Evolutionary conservation across 305 asterid species (phyloP).

Genomic region (Fraxinus baroniana): DNA sequence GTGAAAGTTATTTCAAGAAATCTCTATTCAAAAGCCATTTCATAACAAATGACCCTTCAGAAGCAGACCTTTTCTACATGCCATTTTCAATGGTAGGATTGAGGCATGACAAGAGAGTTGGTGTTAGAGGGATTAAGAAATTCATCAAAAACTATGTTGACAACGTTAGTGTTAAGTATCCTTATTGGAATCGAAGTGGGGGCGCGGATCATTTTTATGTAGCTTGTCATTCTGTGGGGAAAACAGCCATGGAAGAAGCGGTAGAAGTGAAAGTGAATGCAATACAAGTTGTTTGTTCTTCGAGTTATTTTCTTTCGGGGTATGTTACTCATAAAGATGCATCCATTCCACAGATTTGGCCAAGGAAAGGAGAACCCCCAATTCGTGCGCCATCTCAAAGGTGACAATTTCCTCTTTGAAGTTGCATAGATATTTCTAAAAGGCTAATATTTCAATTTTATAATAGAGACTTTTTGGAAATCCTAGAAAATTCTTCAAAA

Average conservation of each 20-base stretch:
- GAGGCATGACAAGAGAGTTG: conserved; percentile 67
- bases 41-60: conserved; percentile 56
- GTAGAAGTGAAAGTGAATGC: conserved; percentile 63
- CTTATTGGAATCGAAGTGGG: conserved; percentile 77
- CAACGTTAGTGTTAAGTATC: conserved; percentile 46
- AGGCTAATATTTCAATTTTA: neutral
- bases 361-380: conserved; percentile 52
- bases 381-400: conserved; percentile 46
- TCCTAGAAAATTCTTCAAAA: neutral
- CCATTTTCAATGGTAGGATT: conserved; percentile 79
- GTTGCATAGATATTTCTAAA: neutral
- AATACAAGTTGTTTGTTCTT: conserved; percentile 83
- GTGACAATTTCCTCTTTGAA: conserved; percentile 22
- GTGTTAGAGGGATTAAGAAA: conserved; percentile 59
- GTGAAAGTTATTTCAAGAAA: conserved; percentile 86
- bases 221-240: conserved; percentile 79
- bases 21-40: conserved; percentile 60
- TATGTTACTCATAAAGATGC: conserved; percentile 84
- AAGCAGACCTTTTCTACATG: conserved; percentile 75
- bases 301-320: conserved; percentile 71
- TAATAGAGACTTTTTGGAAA: neutral
- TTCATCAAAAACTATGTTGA: conserved; percentile 46
- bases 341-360: conserved; percentile 94
- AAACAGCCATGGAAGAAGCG: conserved; percentile 73
- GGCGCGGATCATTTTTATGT: conserved; percentile 95